Base-by-base conservation (phyloP, 345 rosid species). In the Crucihimalaya himalaica region DNA sequence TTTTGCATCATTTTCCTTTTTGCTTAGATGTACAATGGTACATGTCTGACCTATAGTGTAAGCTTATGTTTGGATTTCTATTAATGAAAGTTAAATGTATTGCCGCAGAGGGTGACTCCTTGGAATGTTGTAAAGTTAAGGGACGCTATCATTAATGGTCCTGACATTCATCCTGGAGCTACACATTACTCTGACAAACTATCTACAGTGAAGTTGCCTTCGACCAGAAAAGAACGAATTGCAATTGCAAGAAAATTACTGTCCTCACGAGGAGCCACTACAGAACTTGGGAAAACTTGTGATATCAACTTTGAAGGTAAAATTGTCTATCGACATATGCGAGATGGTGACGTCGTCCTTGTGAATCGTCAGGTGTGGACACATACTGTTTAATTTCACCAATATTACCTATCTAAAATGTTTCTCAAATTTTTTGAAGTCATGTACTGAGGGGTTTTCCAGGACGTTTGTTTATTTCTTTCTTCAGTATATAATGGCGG, bases 301-400 rank as follows among this genome's bases (percentile, higher is more conserved):
- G 87, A 89, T 64, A 37, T 70, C 81, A 87, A 85, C 47, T 83
- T 81, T 81, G 97, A 90, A 81, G 89, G 97, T 65, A 95, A 92
- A 85, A 70, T 77, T 46, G 98, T 95, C 37, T 83, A 88, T 74
- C 96, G 98, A 70, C 98, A 90, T 83, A 78, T 95, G 74, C 84
- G 76, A 77, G 99, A 95, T 80, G 99, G 99, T 56, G 99, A 95
- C 72, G 85, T 86, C 46, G 99, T 92, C 81, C 89, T 95, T 71
- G 96, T 87, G 67, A 95, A 95, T 80, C 86, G 99, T 55, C 99
- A 95, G 98, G 99, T 95, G 62, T 65, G 80, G n/a, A 25, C 62
- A 40, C 29, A 29, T 55, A 47, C 46, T 63, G 37, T 70, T 58
- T 51, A 43, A 29, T 39, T 37, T 71, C 20, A 16, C 48, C 59